Conservation (phyloP, 805 yeast genomes). For the Kluyveromyces wickerhamii region DNA sequence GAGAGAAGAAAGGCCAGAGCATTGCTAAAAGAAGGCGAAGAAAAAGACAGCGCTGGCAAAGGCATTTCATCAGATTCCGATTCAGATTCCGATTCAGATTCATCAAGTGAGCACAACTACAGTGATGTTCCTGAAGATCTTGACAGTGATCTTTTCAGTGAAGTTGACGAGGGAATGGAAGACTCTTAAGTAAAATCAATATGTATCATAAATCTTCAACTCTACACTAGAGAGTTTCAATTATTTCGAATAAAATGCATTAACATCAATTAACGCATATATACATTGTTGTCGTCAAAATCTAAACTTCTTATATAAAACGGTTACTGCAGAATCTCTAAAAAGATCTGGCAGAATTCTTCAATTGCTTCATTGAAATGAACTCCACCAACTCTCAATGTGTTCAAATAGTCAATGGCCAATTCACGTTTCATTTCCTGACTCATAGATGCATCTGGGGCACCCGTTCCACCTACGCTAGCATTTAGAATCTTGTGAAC, state of each 20-base stretch:
- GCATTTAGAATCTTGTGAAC: constrained; percentile 38
- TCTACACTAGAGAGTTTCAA: too few species aligned
- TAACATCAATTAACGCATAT: too few species aligned
- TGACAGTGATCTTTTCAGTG: constrained; percentile 41
- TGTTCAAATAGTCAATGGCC: constrained; percentile 49
- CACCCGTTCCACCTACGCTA: constrained; percentile 12
- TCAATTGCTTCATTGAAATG: constrained; percentile 57
- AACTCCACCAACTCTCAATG: constrained; percentile 48
- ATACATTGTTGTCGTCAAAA: too few species aligned
- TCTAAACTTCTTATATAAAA: too few species aligned
- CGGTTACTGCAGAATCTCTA: constrained; percentile 11
- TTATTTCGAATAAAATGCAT: too few species aligned
- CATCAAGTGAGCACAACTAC: constrained; percentile 31
- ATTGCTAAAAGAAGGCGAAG: constrained; percentile 16
- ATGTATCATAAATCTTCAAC: too few species aligned
- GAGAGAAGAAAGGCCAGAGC: constrained; percentile 39
- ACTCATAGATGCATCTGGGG: constrained; percentile 17
- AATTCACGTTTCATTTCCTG: constrained; percentile 38
- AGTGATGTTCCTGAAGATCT: constrained; percentile 37
- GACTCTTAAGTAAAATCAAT: constrained; percentile 7
- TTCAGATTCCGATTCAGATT: constrained; percentile 3
- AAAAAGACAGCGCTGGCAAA: constrained; percentile 23
- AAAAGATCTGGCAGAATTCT: constrained; percentile 42
- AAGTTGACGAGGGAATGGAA: constrained; percentile 25
- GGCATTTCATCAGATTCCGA: constrained; percentile 15